Percentiles rank a stretch among this genome's conserved stretches.
These are phyloP conservation scores for Pythium myriotylum DNA, from an alignment of 352 stramenopile species.

Conservation along the genomic window DNA sequence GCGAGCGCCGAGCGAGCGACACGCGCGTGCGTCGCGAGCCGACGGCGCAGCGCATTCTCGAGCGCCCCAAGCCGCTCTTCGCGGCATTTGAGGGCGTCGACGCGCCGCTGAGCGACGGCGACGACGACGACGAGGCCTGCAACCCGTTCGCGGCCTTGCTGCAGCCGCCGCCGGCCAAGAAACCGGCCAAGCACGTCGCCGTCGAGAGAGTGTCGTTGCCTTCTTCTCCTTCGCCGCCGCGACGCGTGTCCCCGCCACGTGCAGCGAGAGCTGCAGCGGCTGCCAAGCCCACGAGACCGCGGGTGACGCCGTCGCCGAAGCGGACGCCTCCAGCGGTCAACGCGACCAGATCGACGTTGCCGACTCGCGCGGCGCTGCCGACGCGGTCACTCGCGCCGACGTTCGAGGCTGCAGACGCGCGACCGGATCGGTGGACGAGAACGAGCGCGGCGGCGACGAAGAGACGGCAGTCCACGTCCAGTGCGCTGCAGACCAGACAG, in stretches of 20 bases:
- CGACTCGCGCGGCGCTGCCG: background rate
- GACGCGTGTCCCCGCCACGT: background rate
- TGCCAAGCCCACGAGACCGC: background rate
- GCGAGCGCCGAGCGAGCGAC: conserved; percentile 10
- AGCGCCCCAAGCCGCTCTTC: conserved; percentile 47
- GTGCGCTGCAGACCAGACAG: conserved; percentile 4
- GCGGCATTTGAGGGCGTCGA: conserved; percentile 14
- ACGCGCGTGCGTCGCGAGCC: background rate
- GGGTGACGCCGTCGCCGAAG: conserved; percentile 1
- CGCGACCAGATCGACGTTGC: background rate
- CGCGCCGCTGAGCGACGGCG: conserved; percentile 3
- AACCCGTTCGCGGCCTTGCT: conserved; percentile 74
- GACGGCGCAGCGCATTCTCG: conserved; percentile 22
- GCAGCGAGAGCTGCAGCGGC: background rate
- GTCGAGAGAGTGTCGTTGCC: conserved; percentile 1
- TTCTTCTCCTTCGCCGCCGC: background rate
- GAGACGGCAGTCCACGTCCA: conserved; percentile 28
- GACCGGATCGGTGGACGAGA: conserved; percentile 48
- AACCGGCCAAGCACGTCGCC: too few relatives aligned
- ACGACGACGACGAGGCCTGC: conserved; percentile 31
- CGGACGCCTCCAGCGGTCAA: background rate
- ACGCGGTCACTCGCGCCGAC: conserved; percentile 29
- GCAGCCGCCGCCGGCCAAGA: conserved; percentile 20
- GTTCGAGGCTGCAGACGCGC: conserved; percentile 52
- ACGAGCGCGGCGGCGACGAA: conserved; percentile 27